phyloP scores from a whole-genome alignment of 2,329 filamentous ascomycete species.

The Bipolaris bicolor region DNA sequence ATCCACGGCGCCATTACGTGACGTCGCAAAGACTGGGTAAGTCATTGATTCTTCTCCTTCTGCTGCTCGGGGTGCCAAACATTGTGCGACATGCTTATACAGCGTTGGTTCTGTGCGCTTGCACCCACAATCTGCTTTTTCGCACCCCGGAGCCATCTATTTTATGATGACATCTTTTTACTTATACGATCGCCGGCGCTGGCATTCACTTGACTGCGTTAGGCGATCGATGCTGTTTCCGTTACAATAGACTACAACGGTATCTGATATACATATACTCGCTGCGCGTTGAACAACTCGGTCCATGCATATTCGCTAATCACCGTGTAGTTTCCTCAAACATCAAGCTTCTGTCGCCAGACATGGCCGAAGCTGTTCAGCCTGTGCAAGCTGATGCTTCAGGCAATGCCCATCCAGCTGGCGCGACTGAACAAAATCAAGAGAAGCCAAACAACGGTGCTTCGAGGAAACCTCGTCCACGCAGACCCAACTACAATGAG shows the following conservation, averaged over 20 bases:
- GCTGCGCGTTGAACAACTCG: conserved; percentile 1
- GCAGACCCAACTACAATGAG: conserved; percentile 66
- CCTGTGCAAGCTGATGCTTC: conserved; percentile 15
- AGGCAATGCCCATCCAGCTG: conserved; percentile 13
- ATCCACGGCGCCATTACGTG: conserved; percentile 18
- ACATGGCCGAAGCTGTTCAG: conserved; percentile 23
- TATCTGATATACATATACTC: conserved; percentile 39
- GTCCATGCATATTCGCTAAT: conserved; percentile 14
- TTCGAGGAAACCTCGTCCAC: conserved; percentile 37
- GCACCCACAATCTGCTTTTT: not conserved
- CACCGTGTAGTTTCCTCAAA: conserved; percentile 16
- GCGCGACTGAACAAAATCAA: conserved; percentile 13
- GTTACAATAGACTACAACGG: conserved; percentile 49
- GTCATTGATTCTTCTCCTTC: not conserved
- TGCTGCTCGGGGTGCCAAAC: not conserved
- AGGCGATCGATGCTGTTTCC: conserved; percentile 41
- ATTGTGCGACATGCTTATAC: not conserved
- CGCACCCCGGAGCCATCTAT: not conserved
- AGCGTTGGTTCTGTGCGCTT: not conserved
- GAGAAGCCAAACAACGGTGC: conserved; percentile 25
- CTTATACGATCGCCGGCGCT: conserved; percentile 33
- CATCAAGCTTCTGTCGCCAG: conserved; percentile 11
- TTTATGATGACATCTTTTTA: conserved; percentile 37
- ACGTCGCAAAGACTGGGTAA: conserved; percentile 18
- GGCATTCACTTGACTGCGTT: conserved; percentile 43